phyloP scores from a whole-genome alignment of 2,329 filamentous ascomycete species.

The Penicillium olsonii region DNA sequence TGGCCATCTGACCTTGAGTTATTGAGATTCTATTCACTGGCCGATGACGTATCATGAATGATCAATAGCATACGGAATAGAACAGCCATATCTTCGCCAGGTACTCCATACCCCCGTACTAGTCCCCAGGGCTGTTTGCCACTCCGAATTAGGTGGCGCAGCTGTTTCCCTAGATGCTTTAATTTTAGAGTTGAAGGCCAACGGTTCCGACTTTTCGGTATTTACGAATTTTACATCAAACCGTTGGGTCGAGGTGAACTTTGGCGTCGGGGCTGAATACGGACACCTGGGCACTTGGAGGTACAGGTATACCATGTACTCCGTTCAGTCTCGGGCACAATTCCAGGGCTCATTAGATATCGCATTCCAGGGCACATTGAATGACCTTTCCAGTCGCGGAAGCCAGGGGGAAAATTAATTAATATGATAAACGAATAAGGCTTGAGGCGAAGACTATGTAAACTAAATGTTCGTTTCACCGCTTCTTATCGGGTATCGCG shows the following conservation, averaged over 20 bases:
- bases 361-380: too few species aligned
- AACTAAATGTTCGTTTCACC: constrained; percentile 2
- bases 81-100: too few species aligned
- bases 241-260: neutral
- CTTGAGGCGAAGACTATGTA: neutral
- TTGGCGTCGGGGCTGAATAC: neutral
- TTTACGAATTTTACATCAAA: neutral
- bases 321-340: too few species aligned
- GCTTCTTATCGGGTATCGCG: constrained; percentile 14
- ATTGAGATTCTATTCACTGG: too few species aligned
- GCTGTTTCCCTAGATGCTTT: neutral
- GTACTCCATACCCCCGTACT: neutral
- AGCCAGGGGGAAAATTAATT: neutral
- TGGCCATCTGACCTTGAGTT: too few species aligned
- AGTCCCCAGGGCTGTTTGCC: too few species aligned
- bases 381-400: too few species aligned
- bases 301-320: too few species aligned
- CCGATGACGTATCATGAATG: too few species aligned
- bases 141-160: constrained; percentile 10
- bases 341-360: too few species aligned
- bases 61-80: too few species aligned
- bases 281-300: too few species aligned
- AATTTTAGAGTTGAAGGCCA: constrained; percentile 8
- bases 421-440: neutral
- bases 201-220: neutral